A percentile compares a stretch with the other conserved stretches of the same genome.
These are phyloP conservation scores for Acephala macrosclerotiorum DNA, from an alignment of 2,329 filamentous ascomycete species.

Conservation along the genomic window DNA sequence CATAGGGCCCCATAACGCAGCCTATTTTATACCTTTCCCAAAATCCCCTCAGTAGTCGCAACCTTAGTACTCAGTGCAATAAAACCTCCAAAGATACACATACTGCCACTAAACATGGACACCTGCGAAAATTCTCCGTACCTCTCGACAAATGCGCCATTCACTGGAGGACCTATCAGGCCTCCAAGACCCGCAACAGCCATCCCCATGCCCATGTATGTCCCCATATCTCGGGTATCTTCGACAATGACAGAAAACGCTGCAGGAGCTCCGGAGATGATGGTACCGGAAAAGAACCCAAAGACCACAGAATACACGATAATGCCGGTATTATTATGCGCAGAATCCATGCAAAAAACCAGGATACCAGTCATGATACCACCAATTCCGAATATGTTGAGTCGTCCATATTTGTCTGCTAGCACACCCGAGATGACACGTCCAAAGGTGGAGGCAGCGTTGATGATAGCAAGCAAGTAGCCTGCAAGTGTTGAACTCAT, in stretches of 20 bases:
- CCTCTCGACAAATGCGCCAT: slow-evolving; percentile 51
- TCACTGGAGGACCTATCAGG: slow-evolving; percentile 56
- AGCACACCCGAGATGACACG: slow-evolving; percentile 59
- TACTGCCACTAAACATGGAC: slow-evolving; percentile 45
- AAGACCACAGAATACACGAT: slow-evolving; percentile 78
- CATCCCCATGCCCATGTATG: slow-evolving; percentile 61
- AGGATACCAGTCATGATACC: slow-evolving; percentile 26
- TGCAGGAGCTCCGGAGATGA: slow-evolving; percentile 66
- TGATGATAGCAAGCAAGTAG: slow-evolving; percentile 61
- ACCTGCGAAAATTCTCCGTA: slow-evolving; percentile 50
- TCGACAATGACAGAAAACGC: slow-evolving; percentile 44
- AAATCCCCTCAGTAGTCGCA: slow-evolving; percentile 40
- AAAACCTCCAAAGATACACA: slow-evolving; percentile 47
- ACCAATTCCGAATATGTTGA: slow-evolving; percentile 52
- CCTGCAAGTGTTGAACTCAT: slow-evolving; percentile 54
- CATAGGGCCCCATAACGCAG: no score
- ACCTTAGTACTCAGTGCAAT: slow-evolving; percentile 47
- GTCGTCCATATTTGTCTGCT: slow-evolving; percentile 58
- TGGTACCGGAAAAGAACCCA: slow-evolving; percentile 81
- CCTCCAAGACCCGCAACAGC: slow-evolving; percentile 51
- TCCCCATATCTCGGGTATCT: slow-evolving; percentile 44
- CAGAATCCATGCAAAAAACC: slow-evolving; percentile 14
- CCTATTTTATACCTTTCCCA: neutral
- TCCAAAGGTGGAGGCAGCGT: slow-evolving; percentile 57
- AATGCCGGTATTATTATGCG: slow-evolving; percentile 62